Conservation (phyloP, 75 land plant species). For the Pseudotsuga menziesii region DNA sequence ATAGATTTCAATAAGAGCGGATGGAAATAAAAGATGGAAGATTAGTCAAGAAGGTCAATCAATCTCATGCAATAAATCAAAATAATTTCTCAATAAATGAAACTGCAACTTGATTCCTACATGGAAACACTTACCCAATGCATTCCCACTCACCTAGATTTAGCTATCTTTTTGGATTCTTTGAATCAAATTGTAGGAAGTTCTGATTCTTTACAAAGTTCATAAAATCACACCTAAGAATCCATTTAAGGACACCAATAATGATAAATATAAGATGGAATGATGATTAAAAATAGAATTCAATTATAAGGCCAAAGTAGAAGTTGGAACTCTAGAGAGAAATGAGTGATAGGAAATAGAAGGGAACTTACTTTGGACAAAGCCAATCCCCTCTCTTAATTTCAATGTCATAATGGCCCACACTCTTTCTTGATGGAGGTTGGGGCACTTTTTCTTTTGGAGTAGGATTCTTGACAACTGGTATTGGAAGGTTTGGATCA, state of each 20-base stretch:
- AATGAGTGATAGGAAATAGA: background rate
- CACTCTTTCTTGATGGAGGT: constrained; percentile 56
- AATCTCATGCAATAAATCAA: background rate
- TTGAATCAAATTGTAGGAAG: constrained; percentile 75
- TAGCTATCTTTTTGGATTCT: constrained; percentile 67
- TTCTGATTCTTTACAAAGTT: constrained; percentile 84
- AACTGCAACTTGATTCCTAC: background rate
- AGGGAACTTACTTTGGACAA: constrained; percentile 61
- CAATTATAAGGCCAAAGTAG: background rate
- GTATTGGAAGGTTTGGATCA: constrained; percentile 76
- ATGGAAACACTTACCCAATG: constrained; percentile 27
- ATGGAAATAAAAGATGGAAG: background rate
- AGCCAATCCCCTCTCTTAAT: constrained; percentile 86
- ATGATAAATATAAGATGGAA: background rate
- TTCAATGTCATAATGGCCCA: constrained; percentile 60
- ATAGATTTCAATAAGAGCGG: background rate
- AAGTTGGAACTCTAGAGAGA: background rate
- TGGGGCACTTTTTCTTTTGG: constrained; percentile 66
- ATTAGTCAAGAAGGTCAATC: background rate
- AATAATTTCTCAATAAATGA: background rate
- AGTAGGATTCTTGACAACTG: constrained; percentile 48
- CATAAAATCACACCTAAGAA: constrained; percentile 83
- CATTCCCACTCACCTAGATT: constrained; percentile 97
- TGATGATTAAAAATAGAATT: background rate
- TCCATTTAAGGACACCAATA: background rate